phyloP scores from a whole-genome alignment of 2,329 filamentous ascomycete genomes.

The Hymenoscyphus linearis region DNA sequence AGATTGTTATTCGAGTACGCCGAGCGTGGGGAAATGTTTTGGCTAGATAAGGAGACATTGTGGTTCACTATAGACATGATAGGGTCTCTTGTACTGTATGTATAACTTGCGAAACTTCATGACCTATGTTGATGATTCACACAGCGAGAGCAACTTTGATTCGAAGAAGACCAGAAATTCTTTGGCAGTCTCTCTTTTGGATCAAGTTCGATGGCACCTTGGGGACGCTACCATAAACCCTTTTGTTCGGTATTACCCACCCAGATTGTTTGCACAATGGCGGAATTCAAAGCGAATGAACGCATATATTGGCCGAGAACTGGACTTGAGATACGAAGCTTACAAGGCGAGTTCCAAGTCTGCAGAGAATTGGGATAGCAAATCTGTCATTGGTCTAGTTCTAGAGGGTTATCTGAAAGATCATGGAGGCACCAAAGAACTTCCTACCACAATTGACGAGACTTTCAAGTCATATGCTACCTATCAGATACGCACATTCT shows the following conservation, averaged over 20 bases:
- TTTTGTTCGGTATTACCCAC: slow-evolving; percentile 11
- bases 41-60: slow-evolving; percentile 6
- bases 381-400: slow-evolving; percentile 21
- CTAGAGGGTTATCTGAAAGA: slow-evolving; percentile 20
- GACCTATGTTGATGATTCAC: background rate
- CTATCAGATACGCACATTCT: slow-evolving; percentile 13
- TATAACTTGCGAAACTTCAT: background rate
- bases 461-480: slow-evolving; percentile 12
- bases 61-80: slow-evolving; percentile 15
- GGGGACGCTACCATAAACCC: slow-evolving; percentile 15
- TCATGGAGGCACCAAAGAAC: slow-evolving; percentile 4
- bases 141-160: slow-evolving; percentile 8
- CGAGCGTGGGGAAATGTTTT: slow-evolving; percentile 2
- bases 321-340: slow-evolving; percentile 17
- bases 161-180: slow-evolving; percentile 19
- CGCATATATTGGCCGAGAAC: slow-evolving; percentile 19
- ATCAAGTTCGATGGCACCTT: slow-evolving; percentile 18
- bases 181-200: slow-evolving; percentile 13
- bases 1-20: slow-evolving; percentile 6
- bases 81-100: slow-evolving; percentile 5
- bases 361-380: slow-evolving; percentile 5
- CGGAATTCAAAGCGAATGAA: slow-evolving; percentile 23
- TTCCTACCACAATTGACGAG: slow-evolving; percentile 2
- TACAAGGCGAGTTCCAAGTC: slow-evolving; percentile 2
- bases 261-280: slow-evolving; percentile 4